Percentiles rank a stretch among this genome's conserved stretches.
phyloP scores from a whole-genome alignment of 2,329 filamentous ascomycete genomes.

The Arthrobotrys iridis region DNA sequence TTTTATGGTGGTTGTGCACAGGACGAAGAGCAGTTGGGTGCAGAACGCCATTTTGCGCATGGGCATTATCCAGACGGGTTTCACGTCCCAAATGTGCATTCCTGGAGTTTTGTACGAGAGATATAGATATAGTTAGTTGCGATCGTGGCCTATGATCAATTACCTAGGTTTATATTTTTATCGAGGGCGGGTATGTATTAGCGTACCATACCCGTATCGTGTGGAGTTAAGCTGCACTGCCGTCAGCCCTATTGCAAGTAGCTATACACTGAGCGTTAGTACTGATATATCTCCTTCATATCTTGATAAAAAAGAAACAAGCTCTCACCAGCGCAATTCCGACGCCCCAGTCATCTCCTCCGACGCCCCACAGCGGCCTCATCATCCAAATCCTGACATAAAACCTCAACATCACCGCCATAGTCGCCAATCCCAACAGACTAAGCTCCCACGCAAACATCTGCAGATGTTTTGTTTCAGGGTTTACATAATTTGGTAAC shows the following conservation, averaged over 20 bases:
- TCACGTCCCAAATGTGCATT: slow-evolving; percentile 50
- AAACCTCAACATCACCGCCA: slow-evolving; percentile 34
- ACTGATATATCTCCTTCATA: background rate
- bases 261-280: background rate
- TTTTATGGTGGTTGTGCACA: slow-evolving; percentile 42
- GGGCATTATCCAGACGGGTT: slow-evolving; percentile 45
- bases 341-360: slow-evolving; percentile 45
- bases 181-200: no score
- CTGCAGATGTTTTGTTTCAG: slow-evolving; percentile 37
- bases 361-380: slow-evolving; percentile 38
- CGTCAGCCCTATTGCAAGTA: slow-evolving; percentile 44
- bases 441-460: slow-evolving; percentile 50
- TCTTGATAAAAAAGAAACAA: background rate
- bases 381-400: slow-evolving; percentile 49
- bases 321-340: slow-evolving; percentile 27
- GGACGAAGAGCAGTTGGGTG: slow-evolving; percentile 50
- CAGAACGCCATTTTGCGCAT: slow-evolving; percentile 52
- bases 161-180: no score
- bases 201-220: slow-evolving; percentile 49
- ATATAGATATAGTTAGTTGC: no score
- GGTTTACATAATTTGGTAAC: slow-evolving; percentile 47
- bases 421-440: slow-evolving; percentile 15
- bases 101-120: slow-evolving; percentile 24
- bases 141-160: no score
- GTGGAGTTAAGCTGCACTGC: slow-evolving; percentile 38